A percentile compares a stretch with the other conserved stretches of the same genome.
Conservation (phyloP, 495 filamentous ascomycete species). For the Trichoderma gamsii region DNA sequence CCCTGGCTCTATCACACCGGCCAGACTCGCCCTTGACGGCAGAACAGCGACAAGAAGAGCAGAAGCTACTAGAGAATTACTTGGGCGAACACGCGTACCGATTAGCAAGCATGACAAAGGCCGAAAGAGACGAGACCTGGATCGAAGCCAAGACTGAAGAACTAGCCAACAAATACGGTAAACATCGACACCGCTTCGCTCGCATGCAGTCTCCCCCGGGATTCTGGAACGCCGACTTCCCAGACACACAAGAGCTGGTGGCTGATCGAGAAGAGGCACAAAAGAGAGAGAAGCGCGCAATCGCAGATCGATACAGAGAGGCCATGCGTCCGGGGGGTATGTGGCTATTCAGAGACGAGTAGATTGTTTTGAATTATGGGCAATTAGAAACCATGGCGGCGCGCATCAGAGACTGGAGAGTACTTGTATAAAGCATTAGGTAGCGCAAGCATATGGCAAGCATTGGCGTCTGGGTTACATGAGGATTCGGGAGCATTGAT, state of each 20-base stretch:
- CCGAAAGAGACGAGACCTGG: slow-evolving; percentile 52
- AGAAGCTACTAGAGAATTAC: slow-evolving; percentile 56
- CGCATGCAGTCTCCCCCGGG: slow-evolving; percentile 69
- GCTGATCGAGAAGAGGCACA: slow-evolving; percentile 56
- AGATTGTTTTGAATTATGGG: slow-evolving; percentile 16
- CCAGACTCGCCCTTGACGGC: slow-evolving; percentile 24
- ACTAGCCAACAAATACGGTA: slow-evolving; percentile 66
- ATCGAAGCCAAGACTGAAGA: slow-evolving; percentile 60
- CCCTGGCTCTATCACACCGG: slow-evolving; percentile 49
- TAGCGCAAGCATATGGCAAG: not conserved
- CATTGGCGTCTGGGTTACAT: not conserved
- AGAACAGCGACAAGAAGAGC: slow-evolving; percentile 38
- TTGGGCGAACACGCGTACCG: slow-evolving; percentile 54
- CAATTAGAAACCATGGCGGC: not conserved
- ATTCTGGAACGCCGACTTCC: slow-evolving; percentile 87
- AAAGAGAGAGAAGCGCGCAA: slow-evolving; percentile 50
- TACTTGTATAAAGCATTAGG: not conserved
- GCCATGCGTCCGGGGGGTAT: slow-evolving; percentile 68
- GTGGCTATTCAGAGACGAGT: slow-evolving; percentile 81
- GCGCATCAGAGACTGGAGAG: not conserved
- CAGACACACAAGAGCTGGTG: slow-evolving; percentile 70
- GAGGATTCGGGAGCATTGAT: not conserved
- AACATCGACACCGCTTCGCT: slow-evolving; percentile 68
- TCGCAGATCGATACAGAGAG: slow-evolving; percentile 72
- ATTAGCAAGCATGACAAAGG: slow-evolving; percentile 39